Evolutionary conservation across 768 basidiomycete species (phyloP), one percentile per base, ranked within the genome.

Genomic region (Suillus subluteus): DNA sequence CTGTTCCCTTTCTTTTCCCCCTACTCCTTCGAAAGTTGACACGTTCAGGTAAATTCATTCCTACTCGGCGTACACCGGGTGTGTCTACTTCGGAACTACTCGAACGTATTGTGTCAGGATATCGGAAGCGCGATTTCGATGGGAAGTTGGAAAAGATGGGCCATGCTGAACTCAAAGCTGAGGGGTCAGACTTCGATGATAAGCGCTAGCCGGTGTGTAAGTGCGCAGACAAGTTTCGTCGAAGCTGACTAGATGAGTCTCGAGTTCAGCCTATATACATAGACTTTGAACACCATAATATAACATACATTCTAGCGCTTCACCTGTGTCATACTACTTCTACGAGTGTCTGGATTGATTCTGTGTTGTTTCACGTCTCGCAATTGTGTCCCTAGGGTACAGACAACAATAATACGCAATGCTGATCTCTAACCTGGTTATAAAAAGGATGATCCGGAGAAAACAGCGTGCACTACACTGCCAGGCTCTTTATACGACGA

Each of bases 21-120:
- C 26, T 32, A 30, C 56, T 26, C 37, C 58, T 40, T 30, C 16
- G 12, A 54, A 35, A 44, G 43, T 68, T 26, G 16, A 44, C 16
- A 26, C 1, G 5, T 12, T 18, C 69, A 96, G 97, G 97, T 58
- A 92, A 91, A 81, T 99, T 99, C 78, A 83, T 99, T 52, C 97
- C 98, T 0, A 99, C 97, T 3, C 87, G 95, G 16, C 91, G 97
- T 62, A 99, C 98, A 5, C 95, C 95, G 0, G 95, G 95, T 11
- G 87, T 98, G 11, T 98, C 96, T 12, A 99, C 98, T 0, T 97
- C 96, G 0, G 91, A 93, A 44, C 84, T 99, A 23, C 86, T 99
- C 44, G 94, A 95, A 74, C 90, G 98, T 32, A 96, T 99, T 73
- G 93, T 99, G 21, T 84, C 86, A 18, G 90, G 91, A 18, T 98